Conservation (phyloP, 805 yeast genomes). For the Yamadazyma laniorum region DNA sequence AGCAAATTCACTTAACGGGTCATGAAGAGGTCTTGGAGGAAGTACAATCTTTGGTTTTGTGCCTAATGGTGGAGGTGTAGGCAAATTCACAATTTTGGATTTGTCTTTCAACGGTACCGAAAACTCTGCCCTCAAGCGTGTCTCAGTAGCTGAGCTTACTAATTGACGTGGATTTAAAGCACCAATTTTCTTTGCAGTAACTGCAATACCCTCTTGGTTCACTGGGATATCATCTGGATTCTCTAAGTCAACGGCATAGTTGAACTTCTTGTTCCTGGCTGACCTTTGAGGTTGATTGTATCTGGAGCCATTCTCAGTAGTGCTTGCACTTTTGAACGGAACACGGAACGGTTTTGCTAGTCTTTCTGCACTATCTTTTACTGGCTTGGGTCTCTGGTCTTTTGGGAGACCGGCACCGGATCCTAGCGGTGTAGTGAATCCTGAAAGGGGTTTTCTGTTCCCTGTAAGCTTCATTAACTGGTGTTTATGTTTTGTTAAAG, state of each 20-base stretch:
- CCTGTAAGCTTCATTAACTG: slow-evolving; percentile 8
- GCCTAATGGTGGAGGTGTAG: slow-evolving; percentile 85
- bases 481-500: slow-evolving; percentile 1
- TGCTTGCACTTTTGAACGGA: slow-evolving; percentile 45
- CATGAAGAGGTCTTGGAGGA: slow-evolving; percentile 92
- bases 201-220: slow-evolving; percentile 32
- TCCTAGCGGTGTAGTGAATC: slow-evolving; percentile 51
- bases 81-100: slow-evolving; percentile 29
- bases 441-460: slow-evolving; percentile 34
- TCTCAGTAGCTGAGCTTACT: slow-evolving; percentile 37
- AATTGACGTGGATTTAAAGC: slow-evolving; percentile 60
- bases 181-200: slow-evolving; percentile 42
- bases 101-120: slow-evolving; percentile 55
- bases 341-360: slow-evolving; percentile 68
- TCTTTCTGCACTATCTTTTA: slow-evolving; percentile 49
- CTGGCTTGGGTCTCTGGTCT: slow-evolving; percentile 51
- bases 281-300: slow-evolving; percentile 18
- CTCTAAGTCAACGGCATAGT: slow-evolving; percentile 26
- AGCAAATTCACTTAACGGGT: slow-evolving; percentile 90
- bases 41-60: slow-evolving; percentile 65
- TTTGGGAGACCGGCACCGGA: slow-evolving; percentile 69
- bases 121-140: slow-evolving; percentile 45
- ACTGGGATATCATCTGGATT: slow-evolving; percentile 15
- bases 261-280: slow-evolving; percentile 30
- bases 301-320: slow-evolving; percentile 1